Percentiles rank a stretch among this genome's conserved stretches.
These are phyloP conservation scores for Gentiana straminea DNA, from an alignment of 257 asterid genomes.

Conservation along the genomic window DNA sequence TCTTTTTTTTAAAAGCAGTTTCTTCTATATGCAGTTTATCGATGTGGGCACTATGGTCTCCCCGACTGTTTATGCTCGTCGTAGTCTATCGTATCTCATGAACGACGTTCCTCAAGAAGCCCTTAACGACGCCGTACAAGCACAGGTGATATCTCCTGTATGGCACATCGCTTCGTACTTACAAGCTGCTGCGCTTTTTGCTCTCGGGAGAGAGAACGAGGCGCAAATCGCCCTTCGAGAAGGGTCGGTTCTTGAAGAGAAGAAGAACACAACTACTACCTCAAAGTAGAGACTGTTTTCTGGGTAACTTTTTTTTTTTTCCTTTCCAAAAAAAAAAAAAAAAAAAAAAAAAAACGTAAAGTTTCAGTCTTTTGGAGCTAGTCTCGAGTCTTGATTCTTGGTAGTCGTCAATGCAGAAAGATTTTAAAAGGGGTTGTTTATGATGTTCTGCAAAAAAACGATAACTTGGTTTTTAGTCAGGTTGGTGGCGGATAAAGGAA, in stretches of 20 bases:
- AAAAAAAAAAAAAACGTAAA: too few relatives aligned
- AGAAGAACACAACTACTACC: slow-evolving; percentile 30
- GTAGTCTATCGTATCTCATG: slow-evolving; percentile 60
- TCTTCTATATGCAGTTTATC: slow-evolving; percentile 23
- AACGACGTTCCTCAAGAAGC: slow-evolving; percentile 69
- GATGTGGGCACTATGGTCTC: slow-evolving; percentile 38
- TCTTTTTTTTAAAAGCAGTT: not conserved
- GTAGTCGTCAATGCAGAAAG: slow-evolving; percentile 11
- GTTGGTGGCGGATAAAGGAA: slow-evolving; percentile 10
- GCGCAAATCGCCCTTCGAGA: slow-evolving; percentile 78
- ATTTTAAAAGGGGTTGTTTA: slow-evolving; percentile 3
- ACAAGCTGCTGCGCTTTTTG: slow-evolving; percentile 75
- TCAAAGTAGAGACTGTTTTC: slow-evolving; percentile 8
- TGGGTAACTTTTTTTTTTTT: slow-evolving; percentile 4
- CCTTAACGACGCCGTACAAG: slow-evolving; percentile 81
- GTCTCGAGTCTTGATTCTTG: slow-evolving; percentile 7
- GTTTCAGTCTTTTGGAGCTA: slow-evolving; percentile 8
- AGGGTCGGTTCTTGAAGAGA: slow-evolving; percentile 70
- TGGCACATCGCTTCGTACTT: slow-evolving; percentile 83
- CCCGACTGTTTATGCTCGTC: slow-evolving; percentile 40
- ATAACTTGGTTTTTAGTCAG: slow-evolving; percentile 22
- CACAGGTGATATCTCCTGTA: slow-evolving; percentile 61
- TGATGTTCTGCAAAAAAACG: not conserved
- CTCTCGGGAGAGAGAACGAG: slow-evolving; percentile 70
- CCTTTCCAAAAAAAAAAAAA: not conserved